phyloP scores from a whole-genome alignment of 441 rosid genomes.

The Pelargonium fulgidum region DNA sequence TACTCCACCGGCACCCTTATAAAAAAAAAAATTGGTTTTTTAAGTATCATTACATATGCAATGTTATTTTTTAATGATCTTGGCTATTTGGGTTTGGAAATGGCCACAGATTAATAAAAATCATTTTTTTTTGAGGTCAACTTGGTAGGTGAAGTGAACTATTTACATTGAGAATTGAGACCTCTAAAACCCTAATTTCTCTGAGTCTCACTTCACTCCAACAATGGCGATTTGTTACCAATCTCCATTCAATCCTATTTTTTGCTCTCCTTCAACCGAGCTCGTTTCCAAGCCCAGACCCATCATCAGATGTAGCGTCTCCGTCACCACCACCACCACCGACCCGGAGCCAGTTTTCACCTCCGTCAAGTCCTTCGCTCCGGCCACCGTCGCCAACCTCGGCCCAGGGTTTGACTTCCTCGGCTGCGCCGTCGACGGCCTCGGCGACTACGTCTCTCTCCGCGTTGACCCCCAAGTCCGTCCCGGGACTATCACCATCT shows the following conservation, averaged over 20 bases:
- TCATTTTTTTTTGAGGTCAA: too few relatives aligned
- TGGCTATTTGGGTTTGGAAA: too few relatives aligned
- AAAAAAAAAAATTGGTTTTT: too few relatives aligned
- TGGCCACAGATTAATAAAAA: too few relatives aligned
- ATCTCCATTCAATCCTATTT: constrained; percentile 27
- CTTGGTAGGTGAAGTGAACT: too few relatives aligned
- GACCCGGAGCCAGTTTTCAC: constrained; percentile 69
- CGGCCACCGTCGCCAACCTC: constrained; percentile 82
- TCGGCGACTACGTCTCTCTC: constrained; percentile 70
- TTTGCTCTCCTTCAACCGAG: constrained; percentile 12
- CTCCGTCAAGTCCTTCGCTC: constrained; percentile 76
- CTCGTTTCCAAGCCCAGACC: constrained; percentile 15
- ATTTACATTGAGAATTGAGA: too few relatives aligned
- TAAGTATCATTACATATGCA: too few relatives aligned
- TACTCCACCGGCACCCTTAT: too few relatives aligned
- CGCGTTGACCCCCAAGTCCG: constrained; percentile 59
- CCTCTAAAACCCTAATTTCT: neutral
- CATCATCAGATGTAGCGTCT: constrained; percentile 42
- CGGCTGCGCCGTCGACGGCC: constrained; percentile 86
- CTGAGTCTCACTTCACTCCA: neutral
- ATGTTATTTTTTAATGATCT: too few relatives aligned
- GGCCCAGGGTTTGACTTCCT: constrained; percentile 92
- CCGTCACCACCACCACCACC: constrained; percentile 34
- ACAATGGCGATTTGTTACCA: constrained; percentile 30
- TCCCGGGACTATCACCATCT: constrained; percentile 62